phyloP scores from a whole-genome alignment of 495 filamentous ascomycete genomes.

The Lasiosphaeria ovina region DNA sequence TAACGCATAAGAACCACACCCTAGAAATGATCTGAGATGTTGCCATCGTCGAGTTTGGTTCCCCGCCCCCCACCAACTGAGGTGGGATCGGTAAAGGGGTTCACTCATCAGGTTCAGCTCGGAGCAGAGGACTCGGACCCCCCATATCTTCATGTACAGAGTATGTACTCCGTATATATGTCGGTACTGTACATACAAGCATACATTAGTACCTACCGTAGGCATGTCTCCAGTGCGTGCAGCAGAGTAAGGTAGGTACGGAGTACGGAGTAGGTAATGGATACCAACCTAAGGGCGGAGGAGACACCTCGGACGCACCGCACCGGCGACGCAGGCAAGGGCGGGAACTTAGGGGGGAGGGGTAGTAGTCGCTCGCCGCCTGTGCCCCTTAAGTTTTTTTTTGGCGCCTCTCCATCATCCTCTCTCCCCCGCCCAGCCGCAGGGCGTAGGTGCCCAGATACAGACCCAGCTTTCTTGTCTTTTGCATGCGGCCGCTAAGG shows the following conservation, averaged over 20 bases:
- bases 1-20: neutral
- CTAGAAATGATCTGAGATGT: slow-evolving; percentile 6
- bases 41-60: neutral
- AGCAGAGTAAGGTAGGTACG: too few species aligned
- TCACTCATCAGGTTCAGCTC: neutral
- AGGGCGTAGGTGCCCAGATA: neutral
- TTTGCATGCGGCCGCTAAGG: neutral
- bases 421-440: too few species aligned
- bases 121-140: neutral
- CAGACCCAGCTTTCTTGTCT: neutral
- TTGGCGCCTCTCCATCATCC: neutral
- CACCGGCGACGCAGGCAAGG: too few species aligned
- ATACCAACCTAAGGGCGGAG: too few species aligned
- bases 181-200: too few species aligned
- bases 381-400: neutral
- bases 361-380: neutral
- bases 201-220: too few species aligned
- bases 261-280: too few species aligned
- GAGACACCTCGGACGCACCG: too few species aligned
- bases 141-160: neutral
- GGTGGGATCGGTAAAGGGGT: too few species aligned
- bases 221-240: too few species aligned
- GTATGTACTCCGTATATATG: too few species aligned
- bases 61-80: neutral
- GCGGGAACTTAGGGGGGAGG: too few species aligned